Evolutionary conservation across 2,329 filamentous ascomycete species (phyloP).

Genomic region (Monilinia fructigena): DNA sequence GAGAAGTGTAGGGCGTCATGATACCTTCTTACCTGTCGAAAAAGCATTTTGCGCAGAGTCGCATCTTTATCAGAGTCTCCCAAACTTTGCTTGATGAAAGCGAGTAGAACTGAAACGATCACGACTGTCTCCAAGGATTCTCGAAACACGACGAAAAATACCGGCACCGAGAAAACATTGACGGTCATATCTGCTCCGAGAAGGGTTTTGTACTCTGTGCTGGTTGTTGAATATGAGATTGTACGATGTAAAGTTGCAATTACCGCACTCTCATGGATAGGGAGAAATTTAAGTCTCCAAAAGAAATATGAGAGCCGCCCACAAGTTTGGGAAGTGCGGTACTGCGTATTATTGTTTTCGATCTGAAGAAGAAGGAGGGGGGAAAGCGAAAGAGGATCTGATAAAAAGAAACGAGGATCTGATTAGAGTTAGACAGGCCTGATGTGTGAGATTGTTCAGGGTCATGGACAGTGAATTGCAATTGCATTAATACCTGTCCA

Average conservation of each 20-base stretch:
- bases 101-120: constrained; percentile 81
- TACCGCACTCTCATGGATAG: not conserved
- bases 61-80: constrained; percentile 61
- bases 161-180: constrained; percentile 72
- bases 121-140: constrained; percentile 81
- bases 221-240: not conserved
- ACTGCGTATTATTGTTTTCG: not conserved
- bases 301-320: not conserved
- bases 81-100: constrained; percentile 81
- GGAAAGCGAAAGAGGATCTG: constrained; percentile 17
- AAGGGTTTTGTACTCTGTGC: not conserved
- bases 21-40: constrained; percentile 50
- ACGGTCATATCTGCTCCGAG: constrained; percentile 50
- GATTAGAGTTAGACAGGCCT: constrained; percentile 1
- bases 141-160: constrained; percentile 90
- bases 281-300: not conserved
- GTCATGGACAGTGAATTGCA: no score
- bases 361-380: not conserved
- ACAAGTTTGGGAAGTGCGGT: not conserved
- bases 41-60: constrained; percentile 63
- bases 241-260: not conserved
- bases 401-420: constrained; percentile 22
- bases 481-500: no score
- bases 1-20: no score
- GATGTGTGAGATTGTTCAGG: no score